Conservation (phyloP, 164 flowering plant genomes). For the Vitis cinerea region DNA sequence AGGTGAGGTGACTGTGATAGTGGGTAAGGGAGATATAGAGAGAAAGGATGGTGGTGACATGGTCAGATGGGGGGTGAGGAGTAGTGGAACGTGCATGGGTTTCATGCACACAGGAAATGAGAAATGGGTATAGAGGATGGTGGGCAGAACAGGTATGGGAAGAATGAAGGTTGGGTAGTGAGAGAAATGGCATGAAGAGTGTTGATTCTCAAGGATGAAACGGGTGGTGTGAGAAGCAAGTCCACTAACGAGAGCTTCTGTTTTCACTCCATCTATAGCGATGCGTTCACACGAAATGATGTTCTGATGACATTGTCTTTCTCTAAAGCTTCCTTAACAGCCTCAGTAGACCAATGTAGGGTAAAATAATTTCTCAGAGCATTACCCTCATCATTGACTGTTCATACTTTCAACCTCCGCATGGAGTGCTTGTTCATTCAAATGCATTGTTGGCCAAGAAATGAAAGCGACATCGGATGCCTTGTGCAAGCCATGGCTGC, state of each 20-base stretch:
- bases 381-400: slow-evolving; percentile 22
- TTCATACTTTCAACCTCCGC: slow-evolving; percentile 14
- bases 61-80: too few species aligned
- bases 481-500: slow-evolving; percentile 19
- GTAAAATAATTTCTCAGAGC: slow-evolving; percentile 40
- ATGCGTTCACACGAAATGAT: slow-evolving; percentile 77
- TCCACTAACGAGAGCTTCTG: slow-evolving; percentile 78
- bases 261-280: slow-evolving; percentile 77
- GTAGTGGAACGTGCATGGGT: too few species aligned
- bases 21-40: too few species aligned
- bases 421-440: slow-evolving; percentile 23
- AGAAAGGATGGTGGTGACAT: too few species aligned
- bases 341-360: slow-evolving; percentile 63
- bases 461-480: slow-evolving; percentile 45
- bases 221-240: slow-evolving; percentile 36
- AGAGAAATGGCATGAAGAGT: too few species aligned
- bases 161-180: too few species aligned
- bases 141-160: too few species aligned
- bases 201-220: too few species aligned
- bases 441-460: slow-evolving; percentile 52
- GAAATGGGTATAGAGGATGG: too few species aligned
- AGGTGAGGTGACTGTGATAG: too few species aligned
- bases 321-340: slow-evolving; percentile 64
- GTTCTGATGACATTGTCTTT: slow-evolving; percentile 70
- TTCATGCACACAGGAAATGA: too few species aligned